Evolutionary conservation across 495 filamentous ascomycete genomes (phyloP).

Genomic region (Trichodelitschia bisporula): DNA sequence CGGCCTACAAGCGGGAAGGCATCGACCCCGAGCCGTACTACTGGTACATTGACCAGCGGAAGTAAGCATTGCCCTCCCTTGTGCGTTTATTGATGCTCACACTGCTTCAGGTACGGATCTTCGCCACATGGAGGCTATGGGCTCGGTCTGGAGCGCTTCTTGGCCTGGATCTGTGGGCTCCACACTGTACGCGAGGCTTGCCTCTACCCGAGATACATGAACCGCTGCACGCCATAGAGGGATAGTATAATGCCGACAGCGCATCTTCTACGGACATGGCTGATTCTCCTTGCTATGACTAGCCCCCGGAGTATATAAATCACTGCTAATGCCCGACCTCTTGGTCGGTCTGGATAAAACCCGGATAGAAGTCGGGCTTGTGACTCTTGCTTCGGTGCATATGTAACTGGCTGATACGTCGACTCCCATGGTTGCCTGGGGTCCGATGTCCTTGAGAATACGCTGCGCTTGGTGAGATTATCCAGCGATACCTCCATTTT

Average conservation of each 20-base stretch:
- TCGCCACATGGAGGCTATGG: constrained; percentile 92
- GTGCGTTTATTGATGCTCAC: constrained; percentile 1
- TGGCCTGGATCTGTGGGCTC: constrained; percentile 86
- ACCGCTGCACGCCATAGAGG: constrained; percentile 64
- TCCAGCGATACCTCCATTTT: too few relatives aligned
- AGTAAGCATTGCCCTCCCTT: constrained; percentile 29
- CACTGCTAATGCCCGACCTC: not conserved
- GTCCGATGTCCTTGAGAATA: too few relatives aligned
- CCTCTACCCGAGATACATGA: constrained; percentile 85
- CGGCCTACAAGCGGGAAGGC: constrained; percentile 63
- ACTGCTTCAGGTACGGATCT: constrained; percentile 43
- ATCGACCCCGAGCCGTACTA: constrained; percentile 78
- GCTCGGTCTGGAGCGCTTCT: constrained; percentile 81
- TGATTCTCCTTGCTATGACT: not conserved
- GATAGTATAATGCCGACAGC: not conserved
- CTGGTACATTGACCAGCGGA: constrained; percentile 98
- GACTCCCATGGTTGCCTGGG: too few relatives aligned
- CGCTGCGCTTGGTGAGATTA: too few relatives aligned
- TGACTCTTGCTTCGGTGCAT: too few relatives aligned
- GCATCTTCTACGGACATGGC: not conserved
- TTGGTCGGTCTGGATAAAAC: not conserved
- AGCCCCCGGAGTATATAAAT: not conserved
- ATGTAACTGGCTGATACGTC: too few relatives aligned
- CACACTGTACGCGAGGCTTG: constrained; percentile 76
- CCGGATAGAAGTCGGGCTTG: not conserved